These are phyloP conservation scores for Coemansia sp. DNA, from an alignment of 192 early-diverging fungal species.

Conservation along the genomic window DNA sequence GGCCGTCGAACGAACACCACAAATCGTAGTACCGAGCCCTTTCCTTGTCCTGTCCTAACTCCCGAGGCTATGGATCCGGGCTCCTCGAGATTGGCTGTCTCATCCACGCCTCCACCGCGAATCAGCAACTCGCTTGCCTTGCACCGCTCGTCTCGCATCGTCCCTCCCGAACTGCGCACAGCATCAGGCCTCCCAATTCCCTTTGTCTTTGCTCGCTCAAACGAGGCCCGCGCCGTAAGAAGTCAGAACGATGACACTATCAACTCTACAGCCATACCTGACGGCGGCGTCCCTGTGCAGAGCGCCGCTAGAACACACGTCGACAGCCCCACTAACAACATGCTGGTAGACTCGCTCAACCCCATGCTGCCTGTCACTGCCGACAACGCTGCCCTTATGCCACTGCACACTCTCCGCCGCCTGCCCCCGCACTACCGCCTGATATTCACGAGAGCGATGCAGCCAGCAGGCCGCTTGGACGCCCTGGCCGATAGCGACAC, in stretches of 20 bases:
- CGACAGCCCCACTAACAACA: neutral
- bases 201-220: slow-evolving; percentile 16
- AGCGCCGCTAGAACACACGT: neutral
- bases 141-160: neutral
- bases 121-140: neutral
- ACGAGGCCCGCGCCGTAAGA: slow-evolving; percentile 1
- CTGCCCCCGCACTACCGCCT: slow-evolving; percentile 48
- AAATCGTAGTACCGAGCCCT: neutral
- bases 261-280: neutral
- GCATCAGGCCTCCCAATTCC: slow-evolving; percentile 17
- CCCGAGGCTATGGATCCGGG: slow-evolving; percentile 16
- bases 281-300: neutral
- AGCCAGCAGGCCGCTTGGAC: slow-evolving; percentile 30
- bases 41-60: neutral
- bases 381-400: slow-evolving; percentile 14
- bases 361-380: slow-evolving; percentile 13
- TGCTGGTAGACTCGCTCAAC: slow-evolving; percentile 12
- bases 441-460: slow-evolving; percentile 42
- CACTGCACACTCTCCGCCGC: slow-evolving; percentile 30
- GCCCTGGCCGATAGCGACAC: slow-evolving; percentile 33
- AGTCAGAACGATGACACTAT: neutral
- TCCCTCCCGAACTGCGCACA: slow-evolving; percentile 1
- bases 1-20: neutral
- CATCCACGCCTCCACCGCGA: too few relatives aligned
- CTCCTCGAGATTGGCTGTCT: neutral